A percentile compares a stretch with the other conserved stretches of the same genome.
Conservation (phyloP, 2,329 filamentous ascomycete species). For the Ophiostoma ips region DNA sequence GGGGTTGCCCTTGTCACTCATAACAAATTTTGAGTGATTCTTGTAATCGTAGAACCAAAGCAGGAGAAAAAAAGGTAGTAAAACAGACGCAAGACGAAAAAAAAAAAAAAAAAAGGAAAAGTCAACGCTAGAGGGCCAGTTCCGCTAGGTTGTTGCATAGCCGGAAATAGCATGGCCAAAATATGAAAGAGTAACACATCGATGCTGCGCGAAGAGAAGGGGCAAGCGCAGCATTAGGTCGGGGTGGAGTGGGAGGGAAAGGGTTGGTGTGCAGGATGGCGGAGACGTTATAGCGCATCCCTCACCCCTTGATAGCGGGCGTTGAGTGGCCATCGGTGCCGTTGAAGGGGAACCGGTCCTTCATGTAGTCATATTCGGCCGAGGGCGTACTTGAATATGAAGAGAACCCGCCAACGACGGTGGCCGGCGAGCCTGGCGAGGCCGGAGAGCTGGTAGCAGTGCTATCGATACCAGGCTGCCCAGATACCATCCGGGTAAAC, state of each 20-base stretch:
- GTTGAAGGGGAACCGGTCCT: conserved; percentile 35
- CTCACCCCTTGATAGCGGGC: conserved; percentile 33
- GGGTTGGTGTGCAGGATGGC: not conserved
- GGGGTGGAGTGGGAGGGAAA: not conserved
- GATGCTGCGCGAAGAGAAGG: conserved; percentile 1
- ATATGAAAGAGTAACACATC: not conserved
- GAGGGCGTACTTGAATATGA: conserved; percentile 33
- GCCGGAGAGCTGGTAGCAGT: conserved; percentile 15
- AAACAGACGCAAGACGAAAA: not conserved
- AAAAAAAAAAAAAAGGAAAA: not conserved
- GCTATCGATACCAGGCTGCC: conserved; percentile 11
- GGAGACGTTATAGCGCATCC: not conserved
- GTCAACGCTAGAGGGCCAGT: not conserved
- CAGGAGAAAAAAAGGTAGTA: not conserved
- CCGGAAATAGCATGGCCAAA: not conserved
- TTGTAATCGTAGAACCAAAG: not conserved
- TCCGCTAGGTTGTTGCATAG: too few species aligned
- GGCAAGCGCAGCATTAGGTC: not conserved
- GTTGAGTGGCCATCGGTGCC: conserved; percentile 31
- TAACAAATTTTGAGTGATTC: not conserved
- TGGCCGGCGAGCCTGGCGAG: conserved; percentile 30
- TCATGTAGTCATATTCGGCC: conserved; percentile 26
- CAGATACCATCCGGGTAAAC: not conserved
- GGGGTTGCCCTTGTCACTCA: not conserved
- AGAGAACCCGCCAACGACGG: conserved; percentile 29